These are phyloP conservation scores for Solanum sejunctum DNA, from an alignment of 257 asterid genomes.

Conservation along the genomic window DNA sequence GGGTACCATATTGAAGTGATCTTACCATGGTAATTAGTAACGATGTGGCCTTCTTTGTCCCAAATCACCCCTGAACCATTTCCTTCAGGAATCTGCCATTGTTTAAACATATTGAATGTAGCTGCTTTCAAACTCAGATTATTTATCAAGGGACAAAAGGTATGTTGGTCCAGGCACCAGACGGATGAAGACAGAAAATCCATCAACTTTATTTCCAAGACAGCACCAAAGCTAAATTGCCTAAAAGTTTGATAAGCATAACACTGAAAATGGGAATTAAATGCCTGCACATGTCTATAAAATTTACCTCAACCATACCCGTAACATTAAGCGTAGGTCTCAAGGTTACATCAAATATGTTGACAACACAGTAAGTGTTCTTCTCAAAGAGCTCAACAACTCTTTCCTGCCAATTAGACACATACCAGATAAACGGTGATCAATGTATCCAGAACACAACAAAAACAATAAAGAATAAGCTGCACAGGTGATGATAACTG, in stretches of 20 bases:
- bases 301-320: constrained; percentile 80
- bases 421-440: constrained; percentile 36
- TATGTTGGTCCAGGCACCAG: neutral
- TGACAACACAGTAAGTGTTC: constrained; percentile 91
- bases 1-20: neutral
- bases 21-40: constrained; percentile 96
- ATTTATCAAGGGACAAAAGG: neutral
- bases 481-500: neutral
- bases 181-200: neutral
- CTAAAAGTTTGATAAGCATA: neutral
- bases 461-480: neutral
- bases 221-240: neutral
- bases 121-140: neutral
- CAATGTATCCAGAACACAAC: neutral
- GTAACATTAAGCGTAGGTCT: constrained; percentile 77
- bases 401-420: constrained; percentile 76
- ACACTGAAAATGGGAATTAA: neutral
- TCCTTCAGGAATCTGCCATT: constrained; percentile 86
- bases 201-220: neutral
- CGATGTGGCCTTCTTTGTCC: constrained; percentile 91
- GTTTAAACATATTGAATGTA: neutral
- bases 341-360: constrained; percentile 88
- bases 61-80: constrained; percentile 97
- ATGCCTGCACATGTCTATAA: neutral
- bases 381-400: constrained; percentile 72